Base-by-base conservation (phyloP, 1,139 yeast genomes). In the Ogataea hybrid region DNA sequence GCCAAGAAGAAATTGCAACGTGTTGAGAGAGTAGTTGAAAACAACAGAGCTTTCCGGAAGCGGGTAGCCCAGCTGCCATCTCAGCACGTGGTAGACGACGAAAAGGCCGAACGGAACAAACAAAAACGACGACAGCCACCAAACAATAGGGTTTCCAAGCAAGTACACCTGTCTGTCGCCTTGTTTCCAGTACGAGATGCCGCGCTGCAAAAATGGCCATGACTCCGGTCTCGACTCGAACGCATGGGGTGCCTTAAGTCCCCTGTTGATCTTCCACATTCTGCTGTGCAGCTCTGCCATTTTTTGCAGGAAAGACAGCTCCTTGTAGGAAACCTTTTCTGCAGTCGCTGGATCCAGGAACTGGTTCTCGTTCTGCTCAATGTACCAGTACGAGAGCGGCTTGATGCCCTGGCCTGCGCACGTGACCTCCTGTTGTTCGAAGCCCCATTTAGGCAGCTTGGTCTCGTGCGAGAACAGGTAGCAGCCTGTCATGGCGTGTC, bases 381-480 rank as follows among this genome's bases (percentile, higher is more conserved):
- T 70, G 64, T 84, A 85, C 97, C 97, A 94, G 52, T 84, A 69
- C 39, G 89, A 76, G 63, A 86, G 79, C 32, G 80, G 77, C 53
- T 81, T 68, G 47, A 77, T 74, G 61, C 97, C 97, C 57, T 81
- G 87, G 39, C 79, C 71, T 39, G 97, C 94, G 66, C 96, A 79
- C 9, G 96, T 82, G 37, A 94, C 98, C 70, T 92, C 99, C 66
- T 88, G 97, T 69, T 94, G 98, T 55, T 84, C 94, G 58, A 84
- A 89, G 3, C 92, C 98, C 97, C 97, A 92, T 45, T 81, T 83
- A 45, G 98, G 98, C 54, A 92, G 77, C 65, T 86, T 87, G 39
- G 79, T 83, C 49, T 78, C 81, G 61, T 87, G 89, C 21, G 97
- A 87, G 66, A 90, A 92, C 57, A 94, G 71, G 59, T 84, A 83